Base-by-base conservation (phyloP, 306 rosid species). In the Pueraria montana region DNA sequence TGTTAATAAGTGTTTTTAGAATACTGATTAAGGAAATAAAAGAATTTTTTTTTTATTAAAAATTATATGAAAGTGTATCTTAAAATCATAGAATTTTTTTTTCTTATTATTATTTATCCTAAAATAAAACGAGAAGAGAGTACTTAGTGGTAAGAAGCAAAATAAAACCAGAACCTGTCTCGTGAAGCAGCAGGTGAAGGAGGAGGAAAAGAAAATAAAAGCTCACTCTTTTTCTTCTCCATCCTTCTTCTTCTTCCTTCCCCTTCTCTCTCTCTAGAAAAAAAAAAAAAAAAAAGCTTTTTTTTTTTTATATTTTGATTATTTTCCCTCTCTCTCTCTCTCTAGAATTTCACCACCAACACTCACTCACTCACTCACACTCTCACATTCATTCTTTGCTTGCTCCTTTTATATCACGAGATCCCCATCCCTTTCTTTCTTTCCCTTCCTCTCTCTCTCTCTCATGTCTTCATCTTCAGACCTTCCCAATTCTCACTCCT, bases 341-440 rank as follows among this genome's bases (percentile, higher is more conserved):
- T 82, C 79, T 70, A 55, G 21, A 21, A 46, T 70, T 79, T 77
- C 30, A 43, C 53, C 79, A 74, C 66, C 74, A 72, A 27, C 70
- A 24, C 86, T 89, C 93, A 82, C 89, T 89, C n/a, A n/a, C n/a
- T n/a, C n/a, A n/a, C n/a, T n/a, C n/a, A n/a, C n/a, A n/a, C n/a
- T n/a, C n/a, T n/a, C 94, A 80, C 92, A 89, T 91, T 91, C 97
- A 91, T 95, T 95, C 97, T 86, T 95, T 93, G 90, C 97, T 90
- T 89, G 85, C 91, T 86, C 86, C 85, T 88, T 89, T 89, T 80
- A 89, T 74, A 89, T 95, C 98, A 93, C 99, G 94, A 89, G 98
- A 93, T 92, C 94, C 96, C 96, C 94, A 85, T 89, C 90, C 26
- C 87, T 83, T 32, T 83, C 63, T 86, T 36, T 88, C 84, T 82